Evolutionary conservation across 306 rosid genomes (phyloP).

Genomic region (Pyrus pyrifolia): DNA sequence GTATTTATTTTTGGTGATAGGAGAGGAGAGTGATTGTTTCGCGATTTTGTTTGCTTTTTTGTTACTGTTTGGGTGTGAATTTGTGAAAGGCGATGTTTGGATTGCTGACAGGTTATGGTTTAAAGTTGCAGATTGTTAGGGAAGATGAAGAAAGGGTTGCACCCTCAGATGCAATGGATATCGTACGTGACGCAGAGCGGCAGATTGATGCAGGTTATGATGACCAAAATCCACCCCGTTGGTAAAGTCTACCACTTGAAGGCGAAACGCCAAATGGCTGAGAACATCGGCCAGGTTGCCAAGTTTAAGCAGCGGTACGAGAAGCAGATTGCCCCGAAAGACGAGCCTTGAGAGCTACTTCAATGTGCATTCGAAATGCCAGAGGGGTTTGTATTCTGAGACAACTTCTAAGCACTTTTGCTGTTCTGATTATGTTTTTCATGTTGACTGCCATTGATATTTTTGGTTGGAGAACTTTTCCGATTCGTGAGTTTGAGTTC

Average conservation of each 20-base stretch:
- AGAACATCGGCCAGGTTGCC: conserved; percentile 79
- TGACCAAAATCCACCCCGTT: conserved; percentile 79
- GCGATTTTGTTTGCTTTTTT: background rate
- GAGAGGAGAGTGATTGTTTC: background rate
- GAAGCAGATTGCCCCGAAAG: conserved; percentile 17
- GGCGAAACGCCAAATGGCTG: conserved; percentile 84
- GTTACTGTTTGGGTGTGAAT: background rate
- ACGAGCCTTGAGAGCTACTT: conserved; percentile 25
- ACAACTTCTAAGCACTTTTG: background rate
- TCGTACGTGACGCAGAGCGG: conserved; percentile 87
- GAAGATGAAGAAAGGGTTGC: conserved; percentile 81
- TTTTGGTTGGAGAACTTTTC: background rate
- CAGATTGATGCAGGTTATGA: conserved; percentile 76
- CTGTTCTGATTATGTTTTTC: background rate
- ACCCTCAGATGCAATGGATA: conserved; percentile 97
- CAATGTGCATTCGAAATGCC: background rate
- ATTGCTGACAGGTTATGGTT: background rate
- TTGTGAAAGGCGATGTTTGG: background rate
- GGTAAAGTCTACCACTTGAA: conserved; percentile 88
- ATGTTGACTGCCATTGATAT: background rate
- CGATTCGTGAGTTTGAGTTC: background rate
- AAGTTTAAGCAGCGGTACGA: conserved; percentile 80
- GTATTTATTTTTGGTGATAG: background rate
- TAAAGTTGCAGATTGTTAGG: conserved; percentile 8
- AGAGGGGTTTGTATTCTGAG: background rate